These are phyloP conservation scores for Agaricus blazei DNA, from an alignment of 768 basidiomycete species.

Conservation along the genomic window DNA sequence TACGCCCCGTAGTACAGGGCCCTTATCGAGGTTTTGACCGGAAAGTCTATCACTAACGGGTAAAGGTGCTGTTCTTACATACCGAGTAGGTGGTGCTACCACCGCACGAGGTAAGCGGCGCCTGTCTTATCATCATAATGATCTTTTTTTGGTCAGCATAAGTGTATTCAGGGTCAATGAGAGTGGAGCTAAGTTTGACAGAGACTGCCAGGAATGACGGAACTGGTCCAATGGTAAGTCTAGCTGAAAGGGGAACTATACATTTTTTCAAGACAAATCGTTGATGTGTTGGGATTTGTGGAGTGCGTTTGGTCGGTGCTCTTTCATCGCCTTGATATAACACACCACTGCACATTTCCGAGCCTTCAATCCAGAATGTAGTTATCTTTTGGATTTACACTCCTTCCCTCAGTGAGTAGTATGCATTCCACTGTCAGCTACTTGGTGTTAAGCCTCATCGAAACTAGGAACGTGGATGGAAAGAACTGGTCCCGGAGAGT, in stretches of 20 bases:
- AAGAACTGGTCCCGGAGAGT: slow-evolving; percentile 27
- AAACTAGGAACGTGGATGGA: slow-evolving; percentile 20
- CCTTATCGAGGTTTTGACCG: slow-evolving; percentile 22
- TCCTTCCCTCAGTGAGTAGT: too few relatives aligned
- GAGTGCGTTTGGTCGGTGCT: too few relatives aligned
- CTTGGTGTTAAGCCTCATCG: too few relatives aligned
- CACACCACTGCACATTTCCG: too few relatives aligned
- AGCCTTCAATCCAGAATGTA: too few relatives aligned
- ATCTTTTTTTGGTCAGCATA: slow-evolving; percentile 36
- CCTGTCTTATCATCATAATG: slow-evolving; percentile 30
- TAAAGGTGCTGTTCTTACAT: background rate
- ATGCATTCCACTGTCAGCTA: too few relatives aligned
- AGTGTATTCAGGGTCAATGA: slow-evolving; percentile 39
- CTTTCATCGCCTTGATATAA: too few relatives aligned
- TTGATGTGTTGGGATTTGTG: slow-evolving; percentile 25
- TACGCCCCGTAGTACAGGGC: slow-evolving; percentile 37
- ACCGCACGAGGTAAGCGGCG: slow-evolving; percentile 26
- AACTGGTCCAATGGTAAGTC: too few relatives aligned
- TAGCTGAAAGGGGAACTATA: slow-evolving; percentile 20
- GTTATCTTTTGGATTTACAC: slow-evolving; percentile 31
- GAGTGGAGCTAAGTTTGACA: slow-evolving; percentile 28
- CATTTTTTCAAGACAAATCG: slow-evolving; percentile 27
- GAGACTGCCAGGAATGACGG: slow-evolving; percentile 22
- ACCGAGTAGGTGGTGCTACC: too few relatives aligned
- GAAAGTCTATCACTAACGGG: slow-evolving; percentile 33